phyloP scores from a whole-genome alignment of 2,329 filamentous ascomycete genomes.

The Trichophyton verrucosum region DNA sequence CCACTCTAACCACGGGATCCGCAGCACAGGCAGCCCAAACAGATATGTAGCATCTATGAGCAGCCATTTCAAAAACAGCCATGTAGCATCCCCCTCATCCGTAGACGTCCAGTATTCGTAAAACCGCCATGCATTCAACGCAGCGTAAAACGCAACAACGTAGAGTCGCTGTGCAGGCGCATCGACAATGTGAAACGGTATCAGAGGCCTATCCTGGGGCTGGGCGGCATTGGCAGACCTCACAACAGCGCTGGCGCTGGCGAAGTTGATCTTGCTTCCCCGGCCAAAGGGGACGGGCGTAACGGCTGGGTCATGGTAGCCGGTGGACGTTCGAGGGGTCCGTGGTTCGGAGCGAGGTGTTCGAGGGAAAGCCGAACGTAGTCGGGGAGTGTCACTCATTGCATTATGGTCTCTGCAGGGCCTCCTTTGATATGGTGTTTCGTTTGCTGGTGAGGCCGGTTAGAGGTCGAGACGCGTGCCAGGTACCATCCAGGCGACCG shows the following conservation, averaged over 20 bases:
- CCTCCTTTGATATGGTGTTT: neutral
- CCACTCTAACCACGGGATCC: slow-evolving; percentile 95
- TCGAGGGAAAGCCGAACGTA: slow-evolving; percentile 69
- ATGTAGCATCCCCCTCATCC: slow-evolving; percentile 75
- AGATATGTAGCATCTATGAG: slow-evolving; percentile 74
- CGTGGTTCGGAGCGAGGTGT: slow-evolving; percentile 44
- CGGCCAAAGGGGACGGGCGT: neutral
- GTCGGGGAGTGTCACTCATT: slow-evolving; percentile 73
- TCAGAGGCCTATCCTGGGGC: slow-evolving; percentile 46
- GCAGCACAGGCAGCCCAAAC: slow-evolving; percentile 71
- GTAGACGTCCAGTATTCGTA: slow-evolving; percentile 76
- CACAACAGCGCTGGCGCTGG: neutral
- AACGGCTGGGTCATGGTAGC: neutral
- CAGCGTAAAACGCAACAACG: slow-evolving; percentile 63
- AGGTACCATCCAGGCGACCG: neutral
- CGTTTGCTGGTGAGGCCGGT: neutral
- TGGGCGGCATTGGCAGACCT: slow-evolving; percentile 3
- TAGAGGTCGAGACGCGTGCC: neutral
- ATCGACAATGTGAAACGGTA: slow-evolving; percentile 71
- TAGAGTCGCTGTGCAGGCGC: slow-evolving; percentile 85
- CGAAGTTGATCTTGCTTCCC: neutral
- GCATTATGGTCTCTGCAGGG: slow-evolving; percentile 40
- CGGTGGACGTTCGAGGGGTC: slow-evolving; percentile 18
- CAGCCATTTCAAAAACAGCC: slow-evolving; percentile 88
- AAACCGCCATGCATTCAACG: slow-evolving; percentile 66